Evolutionary conservation across 1,284 basidiomycete genomes (phyloP).

Genomic region (Mrakiaceae sp.): DNA sequence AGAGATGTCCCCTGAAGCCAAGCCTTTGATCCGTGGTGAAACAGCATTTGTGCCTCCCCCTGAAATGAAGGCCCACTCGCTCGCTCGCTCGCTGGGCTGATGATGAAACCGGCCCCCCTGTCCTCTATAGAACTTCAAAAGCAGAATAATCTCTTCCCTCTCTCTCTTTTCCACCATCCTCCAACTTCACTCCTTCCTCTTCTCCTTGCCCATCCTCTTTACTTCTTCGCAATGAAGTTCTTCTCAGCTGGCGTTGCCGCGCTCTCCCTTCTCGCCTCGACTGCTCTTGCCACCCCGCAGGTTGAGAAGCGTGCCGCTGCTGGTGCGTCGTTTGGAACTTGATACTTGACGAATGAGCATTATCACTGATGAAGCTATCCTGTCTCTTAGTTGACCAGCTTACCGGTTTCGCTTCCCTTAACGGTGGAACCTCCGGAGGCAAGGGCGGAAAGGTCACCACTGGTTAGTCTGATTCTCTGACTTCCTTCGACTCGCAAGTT

Average conservation of each 20-base stretch:
- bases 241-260: neutral
- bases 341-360: neutral
- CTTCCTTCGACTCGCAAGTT: neutral
- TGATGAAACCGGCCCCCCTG: neutral
- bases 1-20: no score
- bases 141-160: neutral
- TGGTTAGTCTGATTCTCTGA: neutral
- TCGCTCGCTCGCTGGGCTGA: neutral
- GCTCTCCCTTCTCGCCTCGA: neutral
- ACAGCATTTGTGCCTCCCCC: neutral
- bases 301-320: neutral
- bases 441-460: conserved; percentile 13
- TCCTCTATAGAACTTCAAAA: neutral
- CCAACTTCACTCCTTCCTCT: neutral
- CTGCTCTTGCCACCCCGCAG: neutral
- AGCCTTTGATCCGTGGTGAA: neutral
- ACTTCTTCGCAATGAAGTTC: neutral
- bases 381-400: neutral
- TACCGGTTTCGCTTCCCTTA: conserved; percentile 10
- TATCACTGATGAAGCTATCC: neutral
- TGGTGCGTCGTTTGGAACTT: neutral
- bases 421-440: conserved; percentile 16
- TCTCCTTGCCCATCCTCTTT: neutral
- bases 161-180: neutral
- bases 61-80: neutral